phyloP scores from a whole-genome alignment of 495 filamentous ascomycete species.

The Filosporella fistucella region DNA sequence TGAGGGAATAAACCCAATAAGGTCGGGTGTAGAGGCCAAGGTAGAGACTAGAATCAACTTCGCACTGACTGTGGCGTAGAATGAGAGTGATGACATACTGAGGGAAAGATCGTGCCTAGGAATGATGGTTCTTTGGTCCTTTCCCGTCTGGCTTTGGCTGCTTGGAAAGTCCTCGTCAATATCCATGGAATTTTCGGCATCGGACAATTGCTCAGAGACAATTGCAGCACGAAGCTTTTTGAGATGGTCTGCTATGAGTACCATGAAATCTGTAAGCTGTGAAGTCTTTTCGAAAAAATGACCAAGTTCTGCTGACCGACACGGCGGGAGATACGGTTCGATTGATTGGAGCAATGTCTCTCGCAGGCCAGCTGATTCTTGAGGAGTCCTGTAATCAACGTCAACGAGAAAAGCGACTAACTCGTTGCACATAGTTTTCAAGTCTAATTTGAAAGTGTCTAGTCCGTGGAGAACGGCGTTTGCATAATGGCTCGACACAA shows the following conservation, averaged over 20 bases:
- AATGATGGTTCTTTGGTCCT: slow-evolving; percentile 37
- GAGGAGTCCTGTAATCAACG: slow-evolving; percentile 1
- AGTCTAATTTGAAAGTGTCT: slow-evolving; percentile 30
- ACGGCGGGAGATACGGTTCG: slow-evolving; percentile 18
- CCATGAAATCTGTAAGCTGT: slow-evolving; percentile 24
- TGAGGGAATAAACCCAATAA: slow-evolving; percentile 32
- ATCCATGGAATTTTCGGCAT: slow-evolving; percentile 62
- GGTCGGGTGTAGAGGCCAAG: slow-evolving; percentile 29
- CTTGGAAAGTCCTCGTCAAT: slow-evolving; percentile 64
- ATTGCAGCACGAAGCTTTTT: slow-evolving; percentile 8
- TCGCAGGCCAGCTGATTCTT: slow-evolving; percentile 5
- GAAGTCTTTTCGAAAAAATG: slow-evolving; percentile 23
- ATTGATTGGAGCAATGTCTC: slow-evolving; percentile 16
- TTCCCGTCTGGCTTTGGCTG: no score
- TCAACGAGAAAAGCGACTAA: slow-evolving; percentile 11
- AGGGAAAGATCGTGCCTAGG: slow-evolving; percentile 43
- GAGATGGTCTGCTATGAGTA: slow-evolving; percentile 17
- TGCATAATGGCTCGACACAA: slow-evolving; percentile 38
- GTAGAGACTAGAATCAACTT: slow-evolving; percentile 35
- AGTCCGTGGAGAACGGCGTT: slow-evolving; percentile 35
- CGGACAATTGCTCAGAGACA: neutral
- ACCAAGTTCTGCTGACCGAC: slow-evolving; percentile 15
- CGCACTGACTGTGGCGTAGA: slow-evolving; percentile 38
- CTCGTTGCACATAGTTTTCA: slow-evolving; percentile 4
- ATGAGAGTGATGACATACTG: slow-evolving; percentile 39